Evolutionary conservation across 495 filamentous ascomycete genomes (phyloP).

Genomic region (Tuber brumale): DNA sequence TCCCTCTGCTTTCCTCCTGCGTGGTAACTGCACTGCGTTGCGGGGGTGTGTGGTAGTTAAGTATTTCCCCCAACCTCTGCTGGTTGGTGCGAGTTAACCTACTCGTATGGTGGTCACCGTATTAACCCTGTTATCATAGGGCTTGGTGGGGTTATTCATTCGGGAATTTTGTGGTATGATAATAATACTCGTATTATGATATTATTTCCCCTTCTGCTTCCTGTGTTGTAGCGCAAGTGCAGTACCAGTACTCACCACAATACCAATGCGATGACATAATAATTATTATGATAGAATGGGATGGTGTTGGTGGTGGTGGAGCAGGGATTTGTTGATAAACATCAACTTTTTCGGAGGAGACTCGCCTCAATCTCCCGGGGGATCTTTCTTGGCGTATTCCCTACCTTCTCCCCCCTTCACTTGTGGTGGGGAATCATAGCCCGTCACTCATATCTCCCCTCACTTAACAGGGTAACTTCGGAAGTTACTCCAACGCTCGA

Average conservation of each 20-base stretch:
- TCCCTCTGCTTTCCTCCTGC: neutral
- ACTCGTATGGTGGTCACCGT: neutral
- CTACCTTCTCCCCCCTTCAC: too few species aligned
- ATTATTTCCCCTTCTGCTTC: neutral
- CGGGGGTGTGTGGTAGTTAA: neutral
- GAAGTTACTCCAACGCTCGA: neutral
- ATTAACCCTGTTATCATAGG: neutral
- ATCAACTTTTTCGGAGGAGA: neutral
- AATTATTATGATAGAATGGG: neutral
- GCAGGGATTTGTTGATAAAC: neutral
- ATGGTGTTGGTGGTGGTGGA: neutral
- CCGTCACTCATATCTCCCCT: neutral
- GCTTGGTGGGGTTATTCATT: neutral
- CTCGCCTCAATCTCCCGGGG: neutral
- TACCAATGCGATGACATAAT: neutral
- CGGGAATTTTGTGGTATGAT: neutral
- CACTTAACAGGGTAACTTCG: neutral
- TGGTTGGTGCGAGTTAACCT: neutral
- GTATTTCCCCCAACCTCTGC: neutral
- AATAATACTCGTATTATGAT: too few species aligned
- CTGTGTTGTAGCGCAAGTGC: neutral
- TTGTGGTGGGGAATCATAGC: neutral
- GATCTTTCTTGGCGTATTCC: too few species aligned
- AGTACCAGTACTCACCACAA: neutral
- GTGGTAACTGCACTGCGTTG: neutral